Evolutionary conservation across 495 filamentous ascomycete genomes (phyloP), one percentile per base, ranked within the genome.

Genomic region (Chaetomidium leptoderma): DNA sequence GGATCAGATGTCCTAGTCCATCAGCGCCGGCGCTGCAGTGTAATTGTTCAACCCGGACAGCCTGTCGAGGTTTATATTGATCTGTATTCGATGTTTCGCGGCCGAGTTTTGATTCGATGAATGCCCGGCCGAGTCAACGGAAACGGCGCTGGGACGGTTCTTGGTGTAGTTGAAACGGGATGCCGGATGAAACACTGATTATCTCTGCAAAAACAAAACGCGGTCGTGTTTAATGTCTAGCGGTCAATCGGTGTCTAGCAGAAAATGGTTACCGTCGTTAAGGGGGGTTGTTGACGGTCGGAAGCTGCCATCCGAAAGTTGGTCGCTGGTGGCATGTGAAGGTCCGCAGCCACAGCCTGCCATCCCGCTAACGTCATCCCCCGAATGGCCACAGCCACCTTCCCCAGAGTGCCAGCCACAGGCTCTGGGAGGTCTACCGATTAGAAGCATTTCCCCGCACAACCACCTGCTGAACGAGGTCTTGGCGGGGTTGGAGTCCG

Each of bases 1-100:
- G 63, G 48, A 45, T 61, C 56, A 63, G 51, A 53, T 23, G 43
- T 56, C n/a, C 26, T 55, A 26, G 45, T 60, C 66, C 63, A 65
- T 65, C 52, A 53, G 58, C 49, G 36, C 35, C 19, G 42, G 21
- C 13, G n/a, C 4, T 32, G 47, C 10, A 24, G 13, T 50, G 30
- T n/a, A n/a, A n/a, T n/a, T n/a, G n/a, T n/a, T n/a, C n/a, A n/a
- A n/a, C n/a, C n/a, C n/a, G n/a, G n/a, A n/a, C n/a, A n/a, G n/a
- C n/a, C n/a, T n/a, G n/a, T n/a, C n/a, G n/a, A n/a, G n/a, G n/a
- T n/a, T n/a, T n/a, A n/a, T n/a, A n/a, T n/a, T n/a, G n/a, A n/a
- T n/a, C n/a, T n/a, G n/a, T n/a, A n/a, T n/a, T n/a, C n/a, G n/a
- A n/a, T n/a, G n/a, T n/a, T n/a, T n/a, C n/a, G n/a, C n/a, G n/a